Percentiles rank a stretch among this genome's conserved stretches.
These are phyloP conservation scores for Populus pruinosa DNA, from an alignment of 345 rosid species.

Conservation along the genomic window DNA sequence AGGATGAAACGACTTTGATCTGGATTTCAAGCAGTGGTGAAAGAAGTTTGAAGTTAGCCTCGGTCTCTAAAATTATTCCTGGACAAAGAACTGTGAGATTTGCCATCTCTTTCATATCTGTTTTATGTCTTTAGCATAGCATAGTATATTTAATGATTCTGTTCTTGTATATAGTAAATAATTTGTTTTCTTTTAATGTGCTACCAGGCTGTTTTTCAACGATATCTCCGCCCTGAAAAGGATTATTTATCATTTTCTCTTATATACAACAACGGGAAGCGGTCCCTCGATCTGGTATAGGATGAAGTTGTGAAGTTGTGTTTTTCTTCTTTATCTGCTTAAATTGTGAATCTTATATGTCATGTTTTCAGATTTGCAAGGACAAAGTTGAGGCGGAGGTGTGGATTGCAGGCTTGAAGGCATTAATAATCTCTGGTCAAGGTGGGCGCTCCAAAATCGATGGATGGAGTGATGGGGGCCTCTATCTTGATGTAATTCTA, in stretches of 20 bases:
- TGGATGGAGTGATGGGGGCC: constrained; percentile 88
- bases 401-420: constrained; percentile 82
- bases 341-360: constrained; percentile 13
- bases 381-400: constrained; percentile 95
- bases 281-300: constrained; percentile 95
- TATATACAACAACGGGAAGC: constrained; percentile 71
- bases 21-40: constrained; percentile 85
- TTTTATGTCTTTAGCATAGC: constrained; percentile 1
- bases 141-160: not conserved
- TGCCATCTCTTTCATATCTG: constrained; percentile 5
- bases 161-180: constrained; percentile 1
- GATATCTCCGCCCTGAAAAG: constrained; percentile 76
- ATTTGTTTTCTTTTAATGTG: constrained; percentile 14
- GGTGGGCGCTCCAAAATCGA: constrained; percentile 93
- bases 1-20: constrained; percentile 91
- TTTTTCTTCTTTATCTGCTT: constrained; percentile 9
- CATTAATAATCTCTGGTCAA: constrained; percentile 68
- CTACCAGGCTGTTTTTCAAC: constrained; percentile 79
- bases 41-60: constrained; percentile 76
- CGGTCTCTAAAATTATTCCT: constrained; percentile 78
- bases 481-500: constrained; percentile 68
- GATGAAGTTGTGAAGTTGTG: constrained; percentile 11
- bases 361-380: constrained; percentile 66
- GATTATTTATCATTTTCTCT: constrained; percentile 92
- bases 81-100: constrained; percentile 94